Conservation (phyloP, 768 basidiomycete genomes). For the Mycena vulgaris region DNA sequence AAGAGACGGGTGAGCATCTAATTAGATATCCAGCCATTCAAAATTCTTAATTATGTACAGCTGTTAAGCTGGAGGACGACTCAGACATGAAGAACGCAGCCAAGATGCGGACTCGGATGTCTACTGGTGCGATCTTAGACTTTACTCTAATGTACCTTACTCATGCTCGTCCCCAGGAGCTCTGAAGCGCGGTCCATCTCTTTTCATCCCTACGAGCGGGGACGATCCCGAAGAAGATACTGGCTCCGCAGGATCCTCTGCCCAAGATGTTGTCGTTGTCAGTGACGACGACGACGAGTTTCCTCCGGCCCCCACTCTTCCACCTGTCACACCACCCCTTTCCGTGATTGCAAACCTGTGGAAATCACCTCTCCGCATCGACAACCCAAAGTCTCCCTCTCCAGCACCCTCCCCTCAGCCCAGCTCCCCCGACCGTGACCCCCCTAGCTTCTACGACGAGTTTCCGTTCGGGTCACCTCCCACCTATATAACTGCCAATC, state of each 20-base stretch:
- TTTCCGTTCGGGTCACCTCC: background rate
- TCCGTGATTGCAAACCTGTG: background rate
- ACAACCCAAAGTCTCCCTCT: too few relatives aligned
- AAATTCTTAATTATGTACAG: too few relatives aligned
- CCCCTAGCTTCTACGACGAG: background rate
- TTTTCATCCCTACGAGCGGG: slow-evolving; percentile 8
- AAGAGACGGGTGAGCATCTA: background rate
- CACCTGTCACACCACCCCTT: background rate
- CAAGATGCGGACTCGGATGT: background rate
- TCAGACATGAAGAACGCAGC: slow-evolving; percentile 19
- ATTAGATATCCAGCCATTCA: too few relatives aligned
- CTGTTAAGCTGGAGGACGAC: background rate
- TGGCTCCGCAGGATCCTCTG: background rate
- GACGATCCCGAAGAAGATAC: background rate
- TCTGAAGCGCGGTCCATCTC: background rate
- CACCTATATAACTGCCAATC: too few relatives aligned
- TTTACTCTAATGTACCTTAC: too few relatives aligned
- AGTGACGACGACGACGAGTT: background rate
- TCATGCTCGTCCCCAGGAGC: background rate
- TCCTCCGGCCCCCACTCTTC: background rate
- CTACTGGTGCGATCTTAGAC: slow-evolving; percentile 8
- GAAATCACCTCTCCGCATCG: background rate
- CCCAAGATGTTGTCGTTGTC: background rate
- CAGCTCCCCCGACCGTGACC: background rate
- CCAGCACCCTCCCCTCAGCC: background rate